Percentiles rank a stretch among this genome's conserved stretches.
Evolutionary conservation across 306 rosid species (phyloP).

Genomic region (Lathyrus tuberosus): DNA sequence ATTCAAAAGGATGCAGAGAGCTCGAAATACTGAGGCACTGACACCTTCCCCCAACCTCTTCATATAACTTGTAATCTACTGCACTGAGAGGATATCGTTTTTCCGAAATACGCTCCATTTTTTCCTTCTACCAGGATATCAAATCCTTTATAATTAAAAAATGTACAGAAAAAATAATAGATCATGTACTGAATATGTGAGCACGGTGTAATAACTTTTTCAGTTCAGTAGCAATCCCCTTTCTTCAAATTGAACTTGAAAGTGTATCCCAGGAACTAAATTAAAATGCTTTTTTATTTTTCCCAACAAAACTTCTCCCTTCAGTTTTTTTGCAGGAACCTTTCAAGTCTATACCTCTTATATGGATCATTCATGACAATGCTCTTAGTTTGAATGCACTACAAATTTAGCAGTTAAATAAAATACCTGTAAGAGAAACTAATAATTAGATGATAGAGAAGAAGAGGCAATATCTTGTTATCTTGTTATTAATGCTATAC

Average conservation of each 20-base stretch:
- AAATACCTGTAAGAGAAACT: too few species aligned
- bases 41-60: conserved; percentile 99
- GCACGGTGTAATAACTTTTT: conserved; percentile 45
- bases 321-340: too few species aligned
- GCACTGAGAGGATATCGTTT: conserved; percentile 80
- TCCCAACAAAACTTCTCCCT: conserved; percentile 30
- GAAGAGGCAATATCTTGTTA: too few species aligned
- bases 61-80: conserved; percentile 80
- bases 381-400: too few species aligned
- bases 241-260: conserved; percentile 42
- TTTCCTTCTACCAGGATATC: conserved; percentile 53
- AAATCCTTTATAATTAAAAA: conserved; percentile 42
- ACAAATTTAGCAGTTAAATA: too few species aligned
- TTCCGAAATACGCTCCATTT: conserved; percentile 64
- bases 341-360: too few species aligned
- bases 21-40: conserved; percentile 89
- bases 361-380: too few species aligned
- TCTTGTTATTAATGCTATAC: too few species aligned
- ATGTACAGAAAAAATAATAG: conserved; percentile 34
- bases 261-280: conserved; percentile 46
- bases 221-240: conserved; percentile 51
- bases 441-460: too few species aligned
- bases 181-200: conserved; percentile 35
- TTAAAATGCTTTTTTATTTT: conserved; percentile 21
- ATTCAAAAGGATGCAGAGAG: conserved; percentile 85